A percentile compares a stretch with the other conserved stretches of the same genome.
Conservation (phyloP, 1,284 basidiomycete genomes). For the Apiotrichum sp. region DNA sequence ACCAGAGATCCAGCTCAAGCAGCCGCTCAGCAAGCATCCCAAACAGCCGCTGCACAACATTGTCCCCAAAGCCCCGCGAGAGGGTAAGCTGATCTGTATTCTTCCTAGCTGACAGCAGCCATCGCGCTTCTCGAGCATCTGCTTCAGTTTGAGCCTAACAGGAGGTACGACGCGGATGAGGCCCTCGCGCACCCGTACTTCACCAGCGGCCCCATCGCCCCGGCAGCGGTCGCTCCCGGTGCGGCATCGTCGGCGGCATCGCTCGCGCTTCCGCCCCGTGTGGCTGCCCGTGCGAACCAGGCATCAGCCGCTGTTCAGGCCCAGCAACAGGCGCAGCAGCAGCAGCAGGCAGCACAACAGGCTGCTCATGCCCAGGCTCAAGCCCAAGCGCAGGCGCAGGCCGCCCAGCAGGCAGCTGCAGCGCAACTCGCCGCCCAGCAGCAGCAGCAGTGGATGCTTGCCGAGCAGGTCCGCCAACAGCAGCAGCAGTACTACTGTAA, state of each 20-base stretch:
- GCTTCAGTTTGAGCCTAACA: conserved; percentile 91
- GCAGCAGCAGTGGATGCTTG: conserved; percentile 29
- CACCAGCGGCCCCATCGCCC: conserved; percentile 48
- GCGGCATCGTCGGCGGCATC: conserved; percentile 29
- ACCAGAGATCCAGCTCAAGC: conserved; percentile 76
- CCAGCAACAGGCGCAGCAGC: conserved; percentile 21
- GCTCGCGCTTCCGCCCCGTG: conserved; percentile 37
- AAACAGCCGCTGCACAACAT: conserved; percentile 85
- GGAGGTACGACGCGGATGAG: conserved; percentile 85
- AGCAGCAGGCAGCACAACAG: conserved; percentile 23
- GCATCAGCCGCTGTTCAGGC: conserved; percentile 40
- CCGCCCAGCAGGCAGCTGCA: conserved; percentile 26
- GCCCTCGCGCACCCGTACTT: conserved; percentile 94
- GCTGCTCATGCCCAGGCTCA: conserved; percentile 44
- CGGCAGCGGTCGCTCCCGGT: conserved; percentile 33
- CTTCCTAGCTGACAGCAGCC: conserved; percentile 56
- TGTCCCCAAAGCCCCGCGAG: conserved; percentile 83
- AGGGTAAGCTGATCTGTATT: conserved; percentile 66
- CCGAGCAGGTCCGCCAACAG: conserved; percentile 23
- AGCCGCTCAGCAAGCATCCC: conserved; percentile 66
- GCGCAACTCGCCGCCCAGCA: conserved; percentile 35
- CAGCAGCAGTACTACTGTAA: conserved; percentile 32
- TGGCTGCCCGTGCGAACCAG: conserved; percentile 37
- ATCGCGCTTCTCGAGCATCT: conserved; percentile 91
- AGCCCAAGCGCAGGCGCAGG: conserved; percentile 41